Conservation (phyloP, 2,329 filamentous ascomycete genomes). For the Chlorencoelia australis region DNA sequence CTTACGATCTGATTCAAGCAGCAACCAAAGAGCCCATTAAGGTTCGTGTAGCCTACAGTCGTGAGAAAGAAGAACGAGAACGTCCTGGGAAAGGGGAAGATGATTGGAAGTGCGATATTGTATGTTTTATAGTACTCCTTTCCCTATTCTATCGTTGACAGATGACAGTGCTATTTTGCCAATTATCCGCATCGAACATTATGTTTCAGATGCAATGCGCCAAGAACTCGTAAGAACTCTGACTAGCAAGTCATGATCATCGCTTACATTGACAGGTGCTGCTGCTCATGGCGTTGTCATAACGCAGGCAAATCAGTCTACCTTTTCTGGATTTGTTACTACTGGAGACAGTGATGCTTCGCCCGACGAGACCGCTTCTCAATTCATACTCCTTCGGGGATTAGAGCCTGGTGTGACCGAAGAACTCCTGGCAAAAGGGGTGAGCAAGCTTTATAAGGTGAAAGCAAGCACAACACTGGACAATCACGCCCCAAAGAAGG, state of each 20-base stretch:
- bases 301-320: slow-evolving; percentile 29
- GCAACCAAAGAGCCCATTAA: slow-evolving; percentile 32
- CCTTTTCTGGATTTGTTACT: slow-evolving; percentile 35
- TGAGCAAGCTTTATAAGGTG: slow-evolving; percentile 62
- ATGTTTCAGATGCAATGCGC: slow-evolving; percentile 49
- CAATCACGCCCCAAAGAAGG: slow-evolving; percentile 26
- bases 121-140: slow-evolving; percentile 21
- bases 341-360: slow-evolving; percentile 45
- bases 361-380: slow-evolving; percentile 43
- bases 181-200: slow-evolving; percentile 46
- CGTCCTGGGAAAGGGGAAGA: slow-evolving; percentile 36
- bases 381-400: slow-evolving; percentile 66
- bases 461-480: slow-evolving; percentile 30
- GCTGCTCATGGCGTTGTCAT: slow-evolving; percentile 26
- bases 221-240: slow-evolving; percentile 37
- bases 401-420: slow-evolving; percentile 63
- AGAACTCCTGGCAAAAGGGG: slow-evolving; percentile 60
- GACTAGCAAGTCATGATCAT: neutral
- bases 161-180: slow-evolving; percentile 39
- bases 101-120: slow-evolving; percentile 47
- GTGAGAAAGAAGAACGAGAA: slow-evolving; percentile 40
- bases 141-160: slow-evolving; percentile 9
- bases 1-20: slow-evolving; percentile 30
- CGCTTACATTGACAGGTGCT: slow-evolving; percentile 25
- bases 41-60: slow-evolving; percentile 38